Evolutionary conservation across 2,329 filamentous ascomycete genomes (phyloP).

Genomic region (Sordariomycetes sp.): DNA sequence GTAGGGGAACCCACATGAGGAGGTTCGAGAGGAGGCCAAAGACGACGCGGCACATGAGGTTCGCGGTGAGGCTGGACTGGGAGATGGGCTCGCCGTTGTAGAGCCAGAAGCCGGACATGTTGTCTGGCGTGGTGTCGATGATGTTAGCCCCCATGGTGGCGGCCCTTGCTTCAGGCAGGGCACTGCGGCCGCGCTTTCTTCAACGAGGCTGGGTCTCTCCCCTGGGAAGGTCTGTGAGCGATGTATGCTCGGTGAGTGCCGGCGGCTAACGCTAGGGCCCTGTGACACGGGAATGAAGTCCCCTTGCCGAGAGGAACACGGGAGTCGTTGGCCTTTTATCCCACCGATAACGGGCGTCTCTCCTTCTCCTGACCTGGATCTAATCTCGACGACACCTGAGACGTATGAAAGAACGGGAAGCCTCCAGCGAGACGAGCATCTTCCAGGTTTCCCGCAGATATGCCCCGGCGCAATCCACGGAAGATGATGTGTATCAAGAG

Average conservation of each 20-base stretch:
- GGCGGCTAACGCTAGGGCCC: background rate
- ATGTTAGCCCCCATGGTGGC: constrained; percentile 6
- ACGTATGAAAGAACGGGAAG: background rate
- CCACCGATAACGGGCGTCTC: background rate
- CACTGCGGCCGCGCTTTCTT: background rate
- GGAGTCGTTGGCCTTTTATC: background rate
- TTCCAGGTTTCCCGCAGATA: background rate
- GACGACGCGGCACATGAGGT: constrained; percentile 33
- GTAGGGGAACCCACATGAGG: constrained; percentile 35
- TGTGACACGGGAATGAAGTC: background rate
- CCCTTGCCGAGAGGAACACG: background rate
- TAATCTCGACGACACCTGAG: background rate
- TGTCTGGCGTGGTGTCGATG: constrained; percentile 6
- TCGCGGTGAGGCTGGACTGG: constrained; percentile 20
- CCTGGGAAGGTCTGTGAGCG: background rate
- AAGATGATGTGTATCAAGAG: background rate
- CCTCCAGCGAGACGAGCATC: background rate
- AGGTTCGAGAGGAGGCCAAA: constrained; percentile 30
- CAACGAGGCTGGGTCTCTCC: background rate
- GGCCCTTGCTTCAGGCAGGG: background rate
- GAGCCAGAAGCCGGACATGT: background rate
- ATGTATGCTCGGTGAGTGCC: background rate
- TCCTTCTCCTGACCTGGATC: background rate
- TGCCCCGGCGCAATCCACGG: background rate
- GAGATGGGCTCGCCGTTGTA: constrained; percentile 11